phyloP scores from a whole-genome alignment of 371 early-diverging fungal genomes.

The Mucor plumbeus region DNA sequence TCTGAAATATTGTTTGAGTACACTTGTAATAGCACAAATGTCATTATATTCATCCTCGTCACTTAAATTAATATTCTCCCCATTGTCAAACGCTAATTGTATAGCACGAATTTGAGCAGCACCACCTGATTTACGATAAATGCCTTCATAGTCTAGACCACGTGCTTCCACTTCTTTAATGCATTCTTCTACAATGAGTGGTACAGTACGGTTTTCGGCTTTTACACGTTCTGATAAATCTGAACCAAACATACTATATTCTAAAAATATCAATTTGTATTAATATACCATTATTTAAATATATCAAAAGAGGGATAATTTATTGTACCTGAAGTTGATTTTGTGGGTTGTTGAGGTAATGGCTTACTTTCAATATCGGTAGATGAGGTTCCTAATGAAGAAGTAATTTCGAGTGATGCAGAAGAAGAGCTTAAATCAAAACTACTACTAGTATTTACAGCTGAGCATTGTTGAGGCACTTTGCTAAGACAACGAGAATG shows the following conservation, averaged over 20 bases:
- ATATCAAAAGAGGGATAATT: too few relatives aligned
- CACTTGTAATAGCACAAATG: conserved; percentile 83
- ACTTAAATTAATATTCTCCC: conserved; percentile 55
- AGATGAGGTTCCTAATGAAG: not conserved
- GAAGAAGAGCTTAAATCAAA: conserved; percentile 21
- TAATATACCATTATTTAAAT: not conserved
- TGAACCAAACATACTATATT: conserved; percentile 40
- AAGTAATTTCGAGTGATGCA: not conserved
- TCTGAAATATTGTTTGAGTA: conserved; percentile 94
- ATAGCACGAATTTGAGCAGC: conserved; percentile 82
- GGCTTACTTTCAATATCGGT: conserved; percentile 3
- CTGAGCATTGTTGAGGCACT: conserved; percentile 39
- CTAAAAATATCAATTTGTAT: not conserved
- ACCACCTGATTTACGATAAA: conserved; percentile 93
- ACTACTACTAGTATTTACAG: conserved; percentile 19
- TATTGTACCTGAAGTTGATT: conserved; percentile 7
- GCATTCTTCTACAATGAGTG: conserved; percentile 78
- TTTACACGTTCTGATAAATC: conserved; percentile 34
- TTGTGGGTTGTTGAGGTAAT: conserved; percentile 2
- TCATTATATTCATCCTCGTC: conserved; percentile 63
- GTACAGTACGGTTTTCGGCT: conserved; percentile 54
- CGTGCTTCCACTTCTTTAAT: conserved; percentile 78
- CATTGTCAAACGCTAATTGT: conserved; percentile 59
- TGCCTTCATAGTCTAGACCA: conserved; percentile 86
- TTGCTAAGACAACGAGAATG: conserved; percentile 43